Base-by-base conservation (phyloP, 805 yeast species). In the Osmozyma mogii region DNA sequence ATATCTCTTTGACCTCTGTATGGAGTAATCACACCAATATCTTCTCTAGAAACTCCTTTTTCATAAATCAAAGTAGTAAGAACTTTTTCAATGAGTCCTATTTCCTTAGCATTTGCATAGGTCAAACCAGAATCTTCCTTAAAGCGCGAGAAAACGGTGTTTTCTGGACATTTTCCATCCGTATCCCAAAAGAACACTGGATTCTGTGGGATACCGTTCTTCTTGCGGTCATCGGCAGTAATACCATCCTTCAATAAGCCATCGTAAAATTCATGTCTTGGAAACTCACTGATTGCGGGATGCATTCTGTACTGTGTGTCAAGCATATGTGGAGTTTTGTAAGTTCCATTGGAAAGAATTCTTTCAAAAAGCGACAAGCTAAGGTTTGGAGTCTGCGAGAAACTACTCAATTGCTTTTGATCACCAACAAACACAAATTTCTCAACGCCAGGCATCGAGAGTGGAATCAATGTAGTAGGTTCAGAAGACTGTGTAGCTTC, bases 161-260 rank as follows among this genome's bases (percentile, higher is more conserved):
- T 49, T 43, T 79, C 85, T 2, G 41, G 43, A 5, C 61, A 58
- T 23, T n/a, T n/a, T 22, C 96, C 95, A 49, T 76, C 75, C 41
- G 78, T 78, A 1, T 84, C 79, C 96, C 96, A 87, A 46, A 88
- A 84, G 92, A 88, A 82, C 95, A 85, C 84, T n/a, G 96, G 96
- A 4, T 66, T 68, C 28, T 75, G 78, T 15, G 66, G 64, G 16
- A 82, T 78, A 17, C 70, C 59, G 12, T 41, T 36, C 12, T 78
- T 50, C 9, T 69, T 58, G 37, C 96, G 68, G 38, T 84, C 78
- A 30, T 76, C 83, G 19, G 74, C 68, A 2, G 92, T 80, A 10
- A 88, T 94, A 41, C 96, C 96, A 50, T 88, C 87, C 53, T 87
- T 96, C 43, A 88, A 68, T 24, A 81, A 70, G 17, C 96, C 96